Evolutionary conservation across 257 asterid genomes (phyloP).

Genomic region (Anisodus acutangulus): DNA sequence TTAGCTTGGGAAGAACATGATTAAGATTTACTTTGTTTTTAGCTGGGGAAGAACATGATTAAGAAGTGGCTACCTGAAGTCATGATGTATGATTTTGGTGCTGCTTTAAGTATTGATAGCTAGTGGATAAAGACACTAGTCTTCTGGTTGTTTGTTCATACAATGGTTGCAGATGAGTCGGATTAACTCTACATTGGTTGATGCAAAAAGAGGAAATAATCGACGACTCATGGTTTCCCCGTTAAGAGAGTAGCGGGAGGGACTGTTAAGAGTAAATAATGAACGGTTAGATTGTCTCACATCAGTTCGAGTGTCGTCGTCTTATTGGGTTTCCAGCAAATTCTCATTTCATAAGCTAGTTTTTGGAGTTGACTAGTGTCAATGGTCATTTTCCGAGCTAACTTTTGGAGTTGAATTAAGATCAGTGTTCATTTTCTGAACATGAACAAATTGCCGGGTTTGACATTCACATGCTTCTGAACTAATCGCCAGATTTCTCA

Average conservation of each 20-base stretch:
- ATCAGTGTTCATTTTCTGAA: background rate
- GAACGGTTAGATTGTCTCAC: background rate
- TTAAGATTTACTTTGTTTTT: background rate
- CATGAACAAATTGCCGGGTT: background rate
- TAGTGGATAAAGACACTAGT: background rate
- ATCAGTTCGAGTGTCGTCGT: background rate
- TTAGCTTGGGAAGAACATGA: background rate
- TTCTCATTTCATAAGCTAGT: background rate
- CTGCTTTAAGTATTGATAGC: background rate
- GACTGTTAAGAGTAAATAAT: background rate
- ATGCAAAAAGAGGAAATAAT: background rate
- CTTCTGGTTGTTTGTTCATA: background rate
- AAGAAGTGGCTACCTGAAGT: background rate
- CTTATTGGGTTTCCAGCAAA: background rate
- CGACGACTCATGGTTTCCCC: background rate
- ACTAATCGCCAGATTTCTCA: background rate
- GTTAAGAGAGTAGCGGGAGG: background rate
- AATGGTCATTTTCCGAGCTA: background rate
- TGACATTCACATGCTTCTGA: background rate
- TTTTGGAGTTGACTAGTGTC: background rate
- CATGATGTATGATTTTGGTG: background rate
- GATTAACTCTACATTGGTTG: background rate
- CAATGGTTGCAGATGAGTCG: background rate
- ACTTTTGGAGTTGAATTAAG: background rate
- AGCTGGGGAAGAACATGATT: background rate